phyloP scores from a whole-genome alignment of 2,329 filamentous ascomycete genomes.

The Ophiostoma australiae region DNA sequence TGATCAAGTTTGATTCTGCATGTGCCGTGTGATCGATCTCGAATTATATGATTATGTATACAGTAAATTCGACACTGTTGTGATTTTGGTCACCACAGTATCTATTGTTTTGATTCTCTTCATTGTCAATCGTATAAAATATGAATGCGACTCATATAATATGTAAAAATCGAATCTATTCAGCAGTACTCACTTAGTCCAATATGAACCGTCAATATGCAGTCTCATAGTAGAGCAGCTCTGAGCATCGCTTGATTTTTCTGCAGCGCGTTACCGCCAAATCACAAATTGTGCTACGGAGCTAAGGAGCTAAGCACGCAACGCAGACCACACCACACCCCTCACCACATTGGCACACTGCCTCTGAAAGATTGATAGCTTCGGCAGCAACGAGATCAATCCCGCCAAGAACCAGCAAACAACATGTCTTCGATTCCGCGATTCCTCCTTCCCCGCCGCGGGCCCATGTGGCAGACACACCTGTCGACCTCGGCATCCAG shows the following conservation, averaged over 20 bases:
- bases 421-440: constrained; percentile 53
- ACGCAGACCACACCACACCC: neutral
- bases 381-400: neutral
- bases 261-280: constrained; percentile 13
- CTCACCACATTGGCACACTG: neutral
- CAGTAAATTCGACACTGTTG: neutral
- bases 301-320: neutral
- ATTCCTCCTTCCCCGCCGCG: constrained; percentile 62
- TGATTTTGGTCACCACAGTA: too few species aligned
- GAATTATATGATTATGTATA: neutral
- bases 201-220: too few species aligned
- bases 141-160: too few species aligned
- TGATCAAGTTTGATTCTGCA: neutral
- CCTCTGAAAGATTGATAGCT: neutral
- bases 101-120: too few species aligned
- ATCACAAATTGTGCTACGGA: constrained; percentile 1
- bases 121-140: too few species aligned
- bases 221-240: neutral
- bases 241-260: constrained; percentile 7
- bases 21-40: neutral
- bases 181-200: neutral
- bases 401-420: neutral
- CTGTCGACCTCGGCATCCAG: neutral
- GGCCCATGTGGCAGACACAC: constrained; percentile 49
- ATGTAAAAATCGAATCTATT: too few species aligned